Evolutionary conservation across 768 basidiomycete genomes (phyloP), one percentile per base, ranked within the genome.

Genomic region (Gautieria morchelliformis): DNA sequence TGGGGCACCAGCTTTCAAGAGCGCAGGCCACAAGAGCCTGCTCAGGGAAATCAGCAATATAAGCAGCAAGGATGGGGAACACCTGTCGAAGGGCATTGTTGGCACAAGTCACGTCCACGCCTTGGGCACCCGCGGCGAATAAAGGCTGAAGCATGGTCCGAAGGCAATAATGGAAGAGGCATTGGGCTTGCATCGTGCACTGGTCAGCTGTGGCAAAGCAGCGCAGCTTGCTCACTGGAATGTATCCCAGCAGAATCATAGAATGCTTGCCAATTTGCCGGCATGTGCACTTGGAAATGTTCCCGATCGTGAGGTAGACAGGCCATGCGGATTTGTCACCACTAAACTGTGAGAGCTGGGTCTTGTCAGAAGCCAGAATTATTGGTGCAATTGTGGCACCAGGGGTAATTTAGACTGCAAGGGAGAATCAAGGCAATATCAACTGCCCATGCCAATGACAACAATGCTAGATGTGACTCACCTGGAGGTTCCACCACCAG

Each of bases 241-340:
- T 59, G 52, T 69, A 70, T 1, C 65, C 69, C 11, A 72, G 37
- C 0, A 71, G 62, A 10, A 69, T 53, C n/a, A n/a, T n/a, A n/a
- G 0, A 35, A 60, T 0, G 65, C 63, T 3, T 53, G 59, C 61
- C 5, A 27, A 27, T 27, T 57, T 64, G 41, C n/a, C 65, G 61
- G 0, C 68, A 62, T 0, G 60, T 35, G 1, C 41, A 44, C 35
- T 66, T 68, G 8, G 58, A 27, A 11, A 72, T 61, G 56, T 71
- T 72, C 0, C 70, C 70, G 41, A 72, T 62, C 10, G 61, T 67
- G 5, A 72, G 37, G 40, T 71, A 72, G 0, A 72, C 66, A 0
- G 70, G 70, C 58, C 66, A 71, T 12, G 69, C 70, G 0, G 47
- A 19, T 50, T 69, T 69, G 53, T 68, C 60, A 0, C 70, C 66